Base-by-base conservation (phyloP, 495 filamentous ascomycete genomes). In the Annulohypoxylon bovei region DNA sequence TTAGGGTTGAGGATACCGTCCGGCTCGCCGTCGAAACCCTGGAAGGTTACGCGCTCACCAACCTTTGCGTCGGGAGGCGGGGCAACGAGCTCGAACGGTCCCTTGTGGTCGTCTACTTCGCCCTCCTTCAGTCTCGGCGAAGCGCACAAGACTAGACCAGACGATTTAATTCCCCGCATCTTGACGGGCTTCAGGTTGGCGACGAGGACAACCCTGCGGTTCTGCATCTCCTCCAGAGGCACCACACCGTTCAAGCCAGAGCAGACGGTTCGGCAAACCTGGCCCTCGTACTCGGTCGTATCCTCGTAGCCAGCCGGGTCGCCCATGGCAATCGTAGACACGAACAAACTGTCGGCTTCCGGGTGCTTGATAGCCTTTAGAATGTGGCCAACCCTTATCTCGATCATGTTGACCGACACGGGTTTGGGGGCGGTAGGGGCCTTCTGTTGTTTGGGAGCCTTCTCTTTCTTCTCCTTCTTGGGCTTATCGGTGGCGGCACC, bases 171-270 rank as follows among this genome's bases (percentile, higher is more conserved):
- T 62, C 96, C 95, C 37, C 96, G 90, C 95, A 99, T 98, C 73
- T 95, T 98, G 70, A 97, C 95, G 9, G 95, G 95, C 87, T 99
- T 99, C 73, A 99, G 85, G 80, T 99, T 99, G 84, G 93, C 96
- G 22, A 99, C 94, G 9, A 92, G 91, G 42, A 98, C 88, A 49
- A 99, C 93, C 84, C 95, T 97, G 74, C 96, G 91, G 75, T 86
- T 88, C 79, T 99, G 95, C 96, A 99, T 97, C 80, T 97, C 93
- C 80, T 89, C 92, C 55, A 99, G 85, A 0, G 95, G 95, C 1
- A 99, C 80, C 16, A 98, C 86, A 0, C 96, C 96, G 79, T 97
- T 97, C 63, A 99, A 83, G 23, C 95, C 95, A 2, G 95, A 98
- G 86, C 96, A 98, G 12, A 99, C 95, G 5, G 95, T 98, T 9